Percentiles rank a stretch among this genome's conserved stretches.
phyloP scores from a whole-genome alignment of 176 grass and related monocot genomes.

The Hyparrhenia diplandra region DNA sequence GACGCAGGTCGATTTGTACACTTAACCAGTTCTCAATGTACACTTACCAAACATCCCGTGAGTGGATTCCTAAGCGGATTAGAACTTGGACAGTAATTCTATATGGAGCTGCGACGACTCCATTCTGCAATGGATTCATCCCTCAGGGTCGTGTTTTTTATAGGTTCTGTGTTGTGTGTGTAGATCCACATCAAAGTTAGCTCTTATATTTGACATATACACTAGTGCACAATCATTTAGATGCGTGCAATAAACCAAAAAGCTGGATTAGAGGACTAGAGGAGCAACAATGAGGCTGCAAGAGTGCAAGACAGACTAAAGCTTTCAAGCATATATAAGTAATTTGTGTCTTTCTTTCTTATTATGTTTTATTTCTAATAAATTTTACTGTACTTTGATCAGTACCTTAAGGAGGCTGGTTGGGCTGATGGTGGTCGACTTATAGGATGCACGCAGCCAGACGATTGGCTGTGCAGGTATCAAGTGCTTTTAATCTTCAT shows the following conservation, averaged over 20 bases:
- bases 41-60: neutral
- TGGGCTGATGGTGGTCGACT: conserved; percentile 89
- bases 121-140: neutral
- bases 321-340: neutral
- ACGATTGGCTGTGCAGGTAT: conserved; percentile 92
- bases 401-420: conserved; percentile 95
- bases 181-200: neutral
- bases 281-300: neutral
- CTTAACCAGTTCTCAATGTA: neutral
- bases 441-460: conserved; percentile 96
- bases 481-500: conserved; percentile 12
- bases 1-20: neutral
- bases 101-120: neutral
- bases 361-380: conserved; percentile 4
- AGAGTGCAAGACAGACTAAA: neutral
- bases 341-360: neutral
- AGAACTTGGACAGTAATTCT: neutral
- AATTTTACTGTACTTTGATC: conserved; percentile 13
- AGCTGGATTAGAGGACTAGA: too few relatives aligned
- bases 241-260: neutral
- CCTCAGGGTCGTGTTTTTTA: neutral
- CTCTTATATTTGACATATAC: neutral
- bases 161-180: neutral
- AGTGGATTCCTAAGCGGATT: neutral
- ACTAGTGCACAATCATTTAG: neutral